phyloP scores from a whole-genome alignment of 441 rosid genomes.

The Adansonia rubrostipa region DNA sequence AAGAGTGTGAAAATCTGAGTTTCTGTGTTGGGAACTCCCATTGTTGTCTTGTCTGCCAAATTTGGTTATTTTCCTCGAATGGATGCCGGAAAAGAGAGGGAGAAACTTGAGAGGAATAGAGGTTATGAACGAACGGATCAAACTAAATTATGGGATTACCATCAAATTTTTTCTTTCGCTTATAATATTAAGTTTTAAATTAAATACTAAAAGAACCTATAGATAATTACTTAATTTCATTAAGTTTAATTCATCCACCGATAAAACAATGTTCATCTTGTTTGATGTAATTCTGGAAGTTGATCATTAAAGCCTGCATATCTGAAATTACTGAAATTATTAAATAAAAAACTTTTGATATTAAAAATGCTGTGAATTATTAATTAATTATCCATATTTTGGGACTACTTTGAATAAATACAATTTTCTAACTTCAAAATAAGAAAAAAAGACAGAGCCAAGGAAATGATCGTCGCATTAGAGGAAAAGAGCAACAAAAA shows the following conservation, averaged over 20 bases:
- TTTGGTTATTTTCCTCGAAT: neutral
- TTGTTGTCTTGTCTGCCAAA: constrained; percentile 2
- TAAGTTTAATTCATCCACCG: too few relatives aligned
- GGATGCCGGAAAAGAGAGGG: neutral
- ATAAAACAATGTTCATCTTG: too few relatives aligned
- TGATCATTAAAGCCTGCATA: too few relatives aligned
- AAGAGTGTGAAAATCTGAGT: constrained; percentile 15
- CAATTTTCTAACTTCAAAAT: constrained; percentile 2
- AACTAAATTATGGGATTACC: constrained; percentile 16
- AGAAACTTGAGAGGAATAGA: neutral
- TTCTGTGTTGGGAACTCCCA: neutral
- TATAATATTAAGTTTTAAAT: neutral
- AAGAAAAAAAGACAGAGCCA: neutral
- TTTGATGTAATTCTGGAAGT: too few relatives aligned
- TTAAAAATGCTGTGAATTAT: neutral
- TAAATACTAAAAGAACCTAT: too few relatives aligned
- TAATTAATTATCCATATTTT: neutral
- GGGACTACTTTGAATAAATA: neutral
- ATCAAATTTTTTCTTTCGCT: neutral
- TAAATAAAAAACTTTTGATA: neutral
- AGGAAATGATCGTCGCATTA: neutral
- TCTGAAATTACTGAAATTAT: neutral
- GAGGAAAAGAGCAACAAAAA: neutral
- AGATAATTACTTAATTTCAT: too few relatives aligned
- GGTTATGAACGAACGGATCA: neutral